Evolutionary conservation across 2,329 filamentous ascomycete species (phyloP).

Genomic region (Pezicula neosporulosa): DNA sequence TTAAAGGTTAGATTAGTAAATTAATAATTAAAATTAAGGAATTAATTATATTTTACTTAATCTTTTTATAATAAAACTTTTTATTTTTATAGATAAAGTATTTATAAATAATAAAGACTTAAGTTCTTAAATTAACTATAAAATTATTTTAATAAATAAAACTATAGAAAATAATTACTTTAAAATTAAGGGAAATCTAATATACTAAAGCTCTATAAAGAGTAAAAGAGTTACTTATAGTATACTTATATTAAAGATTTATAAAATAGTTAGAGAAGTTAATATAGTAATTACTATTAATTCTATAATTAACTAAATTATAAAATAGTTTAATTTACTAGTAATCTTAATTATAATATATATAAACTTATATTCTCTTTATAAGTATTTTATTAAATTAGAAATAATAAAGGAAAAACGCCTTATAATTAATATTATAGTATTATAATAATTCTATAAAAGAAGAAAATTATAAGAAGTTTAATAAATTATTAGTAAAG

Average conservation of each 20-base stretch:
- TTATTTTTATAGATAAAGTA: constrained; percentile 10
- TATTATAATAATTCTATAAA: constrained; percentile 16
- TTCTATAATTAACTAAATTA: constrained; percentile 2
- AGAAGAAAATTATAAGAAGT: constrained; percentile 11
- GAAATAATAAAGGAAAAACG: constrained; percentile 13
- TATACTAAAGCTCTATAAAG: constrained; percentile 10
- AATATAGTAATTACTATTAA: constrained; percentile 9
- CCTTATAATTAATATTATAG: constrained; percentile 19
- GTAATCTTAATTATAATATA: constrained; percentile 11
- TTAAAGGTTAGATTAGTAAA: too few species aligned
- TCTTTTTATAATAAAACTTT: constrained; percentile 6
- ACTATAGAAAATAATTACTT: constrained; percentile 2
- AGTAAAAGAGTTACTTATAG: constrained; percentile 11
- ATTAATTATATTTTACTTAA: constrained; percentile 3
- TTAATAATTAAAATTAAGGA: neutral
- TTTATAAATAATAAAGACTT: constrained; percentile 19
- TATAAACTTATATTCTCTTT: constrained; percentile 13
- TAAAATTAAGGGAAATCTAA: constrained; percentile 9
- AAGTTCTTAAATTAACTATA: constrained; percentile 13
- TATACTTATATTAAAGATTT: constrained; percentile 12
- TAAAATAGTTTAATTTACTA: too few species aligned
- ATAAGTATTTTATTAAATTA: constrained; percentile 13
- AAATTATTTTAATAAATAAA: constrained; percentile 13
- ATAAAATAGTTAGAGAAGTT: constrained; percentile 10
- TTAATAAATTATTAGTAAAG: constrained; percentile 9